A percentile compares a stretch with the other conserved stretches of the same genome.
phyloP scores from a whole-genome alignment of 208 protist species.

The Acanthamoeba castellanii region DNA sequence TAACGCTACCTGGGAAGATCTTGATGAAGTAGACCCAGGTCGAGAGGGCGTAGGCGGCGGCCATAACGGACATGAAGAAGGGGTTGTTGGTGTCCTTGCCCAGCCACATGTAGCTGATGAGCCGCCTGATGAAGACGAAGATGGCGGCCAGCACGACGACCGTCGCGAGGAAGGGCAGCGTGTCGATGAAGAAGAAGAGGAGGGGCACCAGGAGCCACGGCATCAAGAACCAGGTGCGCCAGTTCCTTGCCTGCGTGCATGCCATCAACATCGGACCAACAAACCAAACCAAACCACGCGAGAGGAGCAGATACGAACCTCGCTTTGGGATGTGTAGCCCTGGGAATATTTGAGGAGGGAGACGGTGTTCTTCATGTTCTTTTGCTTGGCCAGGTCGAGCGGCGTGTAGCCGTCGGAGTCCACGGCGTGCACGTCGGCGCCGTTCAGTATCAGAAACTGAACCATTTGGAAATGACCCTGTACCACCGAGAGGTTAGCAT shows the following conservation, averaged over 20 bases:
- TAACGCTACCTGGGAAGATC: constrained; percentile 15
- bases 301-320: neutral
- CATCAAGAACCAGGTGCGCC: constrained; percentile 15
- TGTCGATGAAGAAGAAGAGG: constrained; percentile 8
- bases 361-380: constrained; percentile 41
- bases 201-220: constrained; percentile 1
- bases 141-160: neutral
- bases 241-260: neutral
- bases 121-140: neutral
- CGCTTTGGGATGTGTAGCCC: neutral
- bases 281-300: neutral
- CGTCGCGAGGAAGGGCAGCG: neutral
- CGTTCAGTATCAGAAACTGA: neutral
- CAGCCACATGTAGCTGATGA: neutral
- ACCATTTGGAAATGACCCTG: constrained; percentile 22
- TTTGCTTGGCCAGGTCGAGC: constrained; percentile 14
- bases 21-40: constrained; percentile 8
- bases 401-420: constrained; percentile 8
- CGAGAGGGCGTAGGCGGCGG: neutral
- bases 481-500: no score
- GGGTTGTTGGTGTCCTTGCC: constrained; percentile 59
- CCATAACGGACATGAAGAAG: constrained; percentile 14
- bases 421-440: neutral
- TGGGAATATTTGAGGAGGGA: neutral
- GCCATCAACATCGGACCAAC: neutral